Conservation (phyloP, 495 filamentous ascomycete species). For the Hypoxylon intermedium region DNA sequence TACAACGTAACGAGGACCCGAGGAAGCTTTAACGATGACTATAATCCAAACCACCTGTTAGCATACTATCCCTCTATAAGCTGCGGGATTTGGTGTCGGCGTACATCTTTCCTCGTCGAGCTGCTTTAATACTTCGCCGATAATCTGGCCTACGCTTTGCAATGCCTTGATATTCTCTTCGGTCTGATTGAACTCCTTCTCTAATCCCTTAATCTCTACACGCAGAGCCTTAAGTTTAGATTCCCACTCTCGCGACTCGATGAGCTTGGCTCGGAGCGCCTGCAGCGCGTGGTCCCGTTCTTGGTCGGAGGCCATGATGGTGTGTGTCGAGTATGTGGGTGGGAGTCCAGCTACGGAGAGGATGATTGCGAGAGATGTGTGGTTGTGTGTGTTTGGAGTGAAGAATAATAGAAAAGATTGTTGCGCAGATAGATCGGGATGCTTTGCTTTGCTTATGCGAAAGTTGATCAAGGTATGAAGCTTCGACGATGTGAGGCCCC, state of each 20-base stretch:
- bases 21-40: conserved; percentile 86
- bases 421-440: too few species aligned
- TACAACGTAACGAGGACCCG: conserved; percentile 96
- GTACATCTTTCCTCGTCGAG: conserved; percentile 98
- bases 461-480: conserved; percentile 14
- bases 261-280: conserved; percentile 87
- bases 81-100: conserved; percentile 36
- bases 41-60: conserved; percentile 4
- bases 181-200: conserved; percentile 93
- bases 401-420: too few species aligned
- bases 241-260: conserved; percentile 98
- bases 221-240: conserved; percentile 92
- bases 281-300: conserved; percentile 86
- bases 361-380: too few species aligned
- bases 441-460: too few species aligned
- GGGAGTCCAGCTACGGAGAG: background rate
- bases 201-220: conserved; percentile 91
- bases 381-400: background rate
- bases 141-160: conserved; percentile 99
- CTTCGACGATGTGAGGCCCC: conserved; percentile 23
- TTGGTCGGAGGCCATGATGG: conserved; percentile 53
- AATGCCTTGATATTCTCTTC: conserved; percentile 99
- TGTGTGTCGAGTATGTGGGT: conserved; percentile 7
- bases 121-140: conserved; percentile 98
- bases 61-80: background rate